Evolutionary conservation across 2,329 filamentous ascomycete species (phyloP).

Genomic region (Apiospora malaysiana): DNA sequence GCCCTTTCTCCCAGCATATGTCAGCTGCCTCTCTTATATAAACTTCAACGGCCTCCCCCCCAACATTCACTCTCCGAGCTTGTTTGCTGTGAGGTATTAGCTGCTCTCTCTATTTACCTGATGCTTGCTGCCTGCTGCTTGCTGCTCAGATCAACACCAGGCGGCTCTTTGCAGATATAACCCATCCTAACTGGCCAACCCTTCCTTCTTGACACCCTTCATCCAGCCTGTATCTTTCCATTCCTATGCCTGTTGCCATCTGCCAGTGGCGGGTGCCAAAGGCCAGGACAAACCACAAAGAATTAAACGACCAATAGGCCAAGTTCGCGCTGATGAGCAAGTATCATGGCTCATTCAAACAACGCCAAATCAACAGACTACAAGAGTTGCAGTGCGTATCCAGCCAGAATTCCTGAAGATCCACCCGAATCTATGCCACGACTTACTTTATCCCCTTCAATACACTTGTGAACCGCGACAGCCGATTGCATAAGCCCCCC

Average conservation of each 20-base stretch:
- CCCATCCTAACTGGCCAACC: not conserved
- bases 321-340: not conserved
- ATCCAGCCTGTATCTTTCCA: not conserved
- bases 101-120: not conserved
- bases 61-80: not conserved
- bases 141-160: not conserved
- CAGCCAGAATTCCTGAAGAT: not conserved
- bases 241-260: not conserved
- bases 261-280: not conserved
- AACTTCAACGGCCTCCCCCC: not conserved
- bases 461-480: not conserved
- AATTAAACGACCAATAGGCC: not conserved
- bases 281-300: not conserved
- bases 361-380: not conserved
- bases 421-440: not conserved
- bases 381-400: not conserved
- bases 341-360: slow-evolving; percentile 4
- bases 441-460: not conserved
- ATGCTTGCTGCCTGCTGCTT: not conserved
- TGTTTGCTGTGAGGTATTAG: not conserved
- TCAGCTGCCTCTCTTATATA: not conserved
- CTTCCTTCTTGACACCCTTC: not conserved
- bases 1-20: not conserved
- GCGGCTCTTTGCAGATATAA: not conserved
- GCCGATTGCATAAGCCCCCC: not conserved